Base-by-base conservation (phyloP, 2,329 filamentous ascomycete species). In the Trichoderma hamatum region DNA sequence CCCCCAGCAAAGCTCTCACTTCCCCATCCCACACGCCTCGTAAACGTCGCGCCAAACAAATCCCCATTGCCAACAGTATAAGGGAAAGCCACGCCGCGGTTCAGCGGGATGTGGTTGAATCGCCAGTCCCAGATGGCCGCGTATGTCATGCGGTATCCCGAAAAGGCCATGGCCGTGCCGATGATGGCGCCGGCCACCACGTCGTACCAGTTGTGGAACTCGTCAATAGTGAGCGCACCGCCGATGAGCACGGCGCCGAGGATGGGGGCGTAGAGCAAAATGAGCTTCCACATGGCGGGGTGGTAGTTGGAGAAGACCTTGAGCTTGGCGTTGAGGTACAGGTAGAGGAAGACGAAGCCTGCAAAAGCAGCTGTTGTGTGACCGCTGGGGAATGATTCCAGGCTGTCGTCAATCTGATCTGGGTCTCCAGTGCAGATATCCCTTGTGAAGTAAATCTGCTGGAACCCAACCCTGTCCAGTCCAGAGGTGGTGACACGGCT, bases 301-400 rank as follows among this genome's bases (percentile, higher is more conserved):
- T 92, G 90, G 76, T 91, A 90, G 81, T 92, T 90, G 71, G 86
- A 82, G 73, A 89, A 92, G 68, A 92, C 86, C 83, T 93, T 93
- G 72, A 94, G 84, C 81, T 93, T 93, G 59, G 89, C 91, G 77
- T 93, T 93, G 55, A 94, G 85, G 80, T 93, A 94, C 1, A 93
- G 82, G 72, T 85, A 90, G 3, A 93, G 80, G 75, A 87, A 93
- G 26, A 92, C 84, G 73, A 92, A 90, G 5, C 90, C 90, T 0
- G 89, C 89, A 69, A 92, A 93, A 0, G 90, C 90, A 1, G 90
- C 90, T 0, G 90, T 92, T 5, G 89, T 89, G 78, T 94, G 91
- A 1, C 92, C 92, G 1, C 87, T 90, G 0, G 91, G 91, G 78
- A 94, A 90, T 0, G 88, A 90, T 75, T 92, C 89, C 0, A 93